Conservation (phyloP, 495 filamentous ascomycete species). For the Talaromyces ruber region DNA sequence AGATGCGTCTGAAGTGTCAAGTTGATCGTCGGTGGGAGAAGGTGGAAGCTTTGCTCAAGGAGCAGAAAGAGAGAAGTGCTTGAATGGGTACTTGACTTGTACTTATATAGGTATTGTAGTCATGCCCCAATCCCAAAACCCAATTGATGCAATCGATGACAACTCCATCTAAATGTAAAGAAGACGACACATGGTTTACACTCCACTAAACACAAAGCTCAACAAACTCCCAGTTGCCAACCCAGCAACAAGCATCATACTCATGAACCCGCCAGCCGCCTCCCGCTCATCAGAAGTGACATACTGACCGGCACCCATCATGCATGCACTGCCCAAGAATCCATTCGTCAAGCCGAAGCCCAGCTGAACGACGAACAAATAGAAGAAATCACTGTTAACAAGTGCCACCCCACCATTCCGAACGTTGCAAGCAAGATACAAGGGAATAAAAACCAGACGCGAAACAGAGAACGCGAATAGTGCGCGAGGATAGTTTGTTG, state of each 20-base stretch:
- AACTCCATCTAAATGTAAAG: background rate
- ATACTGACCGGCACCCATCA: slow-evolving; percentile 81
- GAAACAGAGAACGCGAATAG: slow-evolving; percentile 57
- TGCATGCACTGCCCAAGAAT: slow-evolving; percentile 71
- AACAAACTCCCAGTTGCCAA: slow-evolving; percentile 77
- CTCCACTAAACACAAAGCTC: slow-evolving; percentile 65
- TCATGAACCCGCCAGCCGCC: slow-evolving; percentile 92
- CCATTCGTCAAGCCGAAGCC: slow-evolving; percentile 81
- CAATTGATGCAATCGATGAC: background rate
- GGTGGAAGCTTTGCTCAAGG: background rate
- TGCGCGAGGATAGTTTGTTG: slow-evolving; percentile 45
- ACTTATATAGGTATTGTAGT: background rate
- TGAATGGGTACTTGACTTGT: background rate
- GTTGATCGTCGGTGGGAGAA: background rate
- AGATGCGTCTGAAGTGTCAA: background rate
- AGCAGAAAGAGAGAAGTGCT: background rate
- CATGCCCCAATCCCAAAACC: background rate
- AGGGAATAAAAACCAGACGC: slow-evolving; percentile 64
- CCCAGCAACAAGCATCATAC: slow-evolving; percentile 73
- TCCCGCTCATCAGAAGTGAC: slow-evolving; percentile 75
- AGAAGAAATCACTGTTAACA: slow-evolving; percentile 76
- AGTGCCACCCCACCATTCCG: slow-evolving; percentile 52
- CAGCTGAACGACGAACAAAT: slow-evolving; percentile 73
- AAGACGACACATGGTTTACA: background rate
- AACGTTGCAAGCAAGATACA: slow-evolving; percentile 87